These are phyloP conservation scores for Phytophthora agathidicida DNA, from an alignment of 352 stramenopile genomes.

Conservation along the genomic window DNA sequence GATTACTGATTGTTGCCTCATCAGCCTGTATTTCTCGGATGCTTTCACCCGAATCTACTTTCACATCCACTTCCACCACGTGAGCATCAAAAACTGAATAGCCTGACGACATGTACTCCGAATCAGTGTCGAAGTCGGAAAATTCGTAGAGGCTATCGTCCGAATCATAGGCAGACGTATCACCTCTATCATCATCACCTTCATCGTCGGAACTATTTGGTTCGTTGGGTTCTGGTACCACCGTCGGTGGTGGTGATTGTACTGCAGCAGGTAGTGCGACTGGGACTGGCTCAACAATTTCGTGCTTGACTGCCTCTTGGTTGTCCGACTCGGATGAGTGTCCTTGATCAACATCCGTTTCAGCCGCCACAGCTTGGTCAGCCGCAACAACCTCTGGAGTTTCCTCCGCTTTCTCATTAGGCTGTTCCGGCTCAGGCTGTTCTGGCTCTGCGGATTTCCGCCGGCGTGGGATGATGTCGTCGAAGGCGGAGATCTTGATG, in stretches of 20 bases:
- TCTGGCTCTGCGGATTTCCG: constrained; percentile 12
- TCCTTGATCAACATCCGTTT: constrained; percentile 8
- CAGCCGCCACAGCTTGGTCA: background rate
- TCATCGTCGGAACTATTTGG: constrained; percentile 23
- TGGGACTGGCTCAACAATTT: background rate
- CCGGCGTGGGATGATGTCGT: constrained; percentile 35
- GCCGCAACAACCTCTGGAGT: background rate
- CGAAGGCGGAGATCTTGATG: constrained; percentile 54
- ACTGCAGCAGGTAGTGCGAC: background rate
- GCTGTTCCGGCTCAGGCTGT: constrained; percentile 1
- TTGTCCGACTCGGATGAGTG: constrained; percentile 9
- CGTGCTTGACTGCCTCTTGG: constrained; percentile 5
- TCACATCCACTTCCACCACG: constrained; percentile 7
- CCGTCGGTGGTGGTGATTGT: constrained; percentile 9
- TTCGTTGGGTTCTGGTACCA: constrained; percentile 16
- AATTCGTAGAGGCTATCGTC: constrained; percentile 39
- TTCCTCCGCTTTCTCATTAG: background rate
- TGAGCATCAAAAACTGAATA: constrained; percentile 25
- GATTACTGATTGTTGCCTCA: constrained; percentile 5
- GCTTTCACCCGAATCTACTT: constrained; percentile 11
- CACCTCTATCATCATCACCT: constrained; percentile 15
- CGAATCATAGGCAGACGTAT: constrained; percentile 29
- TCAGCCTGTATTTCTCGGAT: background rate
- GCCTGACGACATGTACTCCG: constrained; percentile 22
- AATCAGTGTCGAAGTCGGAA: constrained; percentile 48